Percentiles rank a stretch among this genome's conserved stretches.
phyloP scores from a whole-genome alignment of 176 grass and related monocot species.

The Pharus latifolius region DNA sequence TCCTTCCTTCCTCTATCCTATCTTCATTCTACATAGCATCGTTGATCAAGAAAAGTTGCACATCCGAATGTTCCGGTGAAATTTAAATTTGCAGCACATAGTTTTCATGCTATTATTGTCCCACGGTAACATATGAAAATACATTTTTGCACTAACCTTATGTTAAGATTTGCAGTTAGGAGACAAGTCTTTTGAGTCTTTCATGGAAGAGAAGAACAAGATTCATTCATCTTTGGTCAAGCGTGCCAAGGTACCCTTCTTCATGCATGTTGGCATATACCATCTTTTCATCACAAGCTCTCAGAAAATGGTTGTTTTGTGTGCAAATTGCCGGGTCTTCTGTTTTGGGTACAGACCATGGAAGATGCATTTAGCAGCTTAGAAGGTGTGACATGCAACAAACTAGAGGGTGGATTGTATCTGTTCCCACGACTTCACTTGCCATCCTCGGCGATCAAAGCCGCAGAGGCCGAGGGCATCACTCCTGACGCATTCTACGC shows the following conservation, averaged over 20 bases:
- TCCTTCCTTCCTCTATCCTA: too few relatives aligned
- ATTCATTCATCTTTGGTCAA: conserved; percentile 40
- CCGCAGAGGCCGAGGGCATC: conserved; percentile 22
- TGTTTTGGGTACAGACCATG: conserved; percentile 25
- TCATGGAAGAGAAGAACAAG: conserved; percentile 35
- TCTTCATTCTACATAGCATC: too few relatives aligned
- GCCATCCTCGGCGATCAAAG: conserved; percentile 31
- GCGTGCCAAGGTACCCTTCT: conserved; percentile 39
- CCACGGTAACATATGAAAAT: background rate
- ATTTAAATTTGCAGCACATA: too few relatives aligned
- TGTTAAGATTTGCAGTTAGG: conserved; percentile 29
- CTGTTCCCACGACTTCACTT: conserved; percentile 62
- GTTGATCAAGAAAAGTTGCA: too few relatives aligned
- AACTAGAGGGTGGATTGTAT: conserved; percentile 57
- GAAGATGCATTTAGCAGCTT: conserved; percentile 49
- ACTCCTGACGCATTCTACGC: conserved; percentile 52
- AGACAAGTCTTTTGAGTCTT: conserved; percentile 47
- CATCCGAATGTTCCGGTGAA: too few relatives aligned
- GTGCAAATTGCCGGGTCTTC: background rate
- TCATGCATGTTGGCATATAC: background rate
- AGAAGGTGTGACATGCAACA: conserved; percentile 62
- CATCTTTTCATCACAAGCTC: background rate
- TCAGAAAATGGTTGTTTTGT: background rate
- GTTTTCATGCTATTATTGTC: too few relatives aligned
- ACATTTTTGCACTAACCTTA: background rate